Evolutionary conservation across 768 basidiomycete species (phyloP).

Genomic region (Tulasnella sp.): DNA sequence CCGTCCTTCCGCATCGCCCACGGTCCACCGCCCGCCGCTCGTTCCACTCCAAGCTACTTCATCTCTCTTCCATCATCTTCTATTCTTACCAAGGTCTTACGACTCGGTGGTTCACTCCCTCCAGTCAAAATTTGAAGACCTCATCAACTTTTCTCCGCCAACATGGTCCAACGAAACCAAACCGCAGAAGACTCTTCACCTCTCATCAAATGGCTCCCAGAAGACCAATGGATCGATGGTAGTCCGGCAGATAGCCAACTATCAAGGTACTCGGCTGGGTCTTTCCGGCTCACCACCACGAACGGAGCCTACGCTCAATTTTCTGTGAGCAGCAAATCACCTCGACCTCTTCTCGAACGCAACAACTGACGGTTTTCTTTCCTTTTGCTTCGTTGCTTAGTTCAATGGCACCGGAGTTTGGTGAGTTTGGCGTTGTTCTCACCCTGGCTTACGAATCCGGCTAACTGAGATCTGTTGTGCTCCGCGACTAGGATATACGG

Average conservation of each 20-base stretch:
- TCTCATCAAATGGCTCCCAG: constrained; percentile 4
- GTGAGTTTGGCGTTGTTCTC: not conserved
- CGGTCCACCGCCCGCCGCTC: not conserved
- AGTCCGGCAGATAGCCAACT: not conserved
- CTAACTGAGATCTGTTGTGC: not conserved
- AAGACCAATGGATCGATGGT: constrained; percentile 14
- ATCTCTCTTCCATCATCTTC: not conserved
- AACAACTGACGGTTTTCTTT: not conserved
- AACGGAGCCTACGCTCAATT: constrained; percentile 11
- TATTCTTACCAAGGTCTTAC: not conserved
- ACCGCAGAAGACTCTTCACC: constrained; percentile 10
- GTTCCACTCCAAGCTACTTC: not conserved
- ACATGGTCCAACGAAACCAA: not conserved
- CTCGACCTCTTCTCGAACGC: not conserved
- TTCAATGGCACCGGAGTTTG: not conserved
- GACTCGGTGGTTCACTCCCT: not conserved
- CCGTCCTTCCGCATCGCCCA: not conserved
- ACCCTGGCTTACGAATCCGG: not conserved
- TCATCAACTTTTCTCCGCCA: not conserved
- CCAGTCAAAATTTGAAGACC: not conserved
- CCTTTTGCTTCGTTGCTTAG: not conserved
- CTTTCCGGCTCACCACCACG: constrained; percentile 3
- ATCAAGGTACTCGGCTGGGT: not conserved
- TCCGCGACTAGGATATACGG: constrained; percentile 9
- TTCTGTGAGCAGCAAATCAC: not conserved